These are phyloP conservation scores for Coemansia javaensis DNA, from an alignment of 192 early-diverging fungal species.

Conservation along the genomic window DNA sequence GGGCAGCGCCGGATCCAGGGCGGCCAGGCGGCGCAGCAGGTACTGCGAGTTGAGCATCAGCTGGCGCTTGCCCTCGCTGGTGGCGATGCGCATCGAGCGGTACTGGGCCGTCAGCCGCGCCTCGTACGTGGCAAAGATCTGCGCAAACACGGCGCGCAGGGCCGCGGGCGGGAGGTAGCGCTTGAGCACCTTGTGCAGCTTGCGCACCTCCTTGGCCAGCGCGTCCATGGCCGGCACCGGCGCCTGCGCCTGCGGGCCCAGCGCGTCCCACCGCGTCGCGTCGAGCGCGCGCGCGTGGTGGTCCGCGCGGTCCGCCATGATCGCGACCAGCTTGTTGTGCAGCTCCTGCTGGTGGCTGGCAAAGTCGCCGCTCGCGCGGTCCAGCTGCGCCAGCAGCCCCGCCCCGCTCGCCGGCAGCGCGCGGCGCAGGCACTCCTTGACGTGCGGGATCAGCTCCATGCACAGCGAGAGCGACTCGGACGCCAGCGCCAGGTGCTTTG, in stretches of 20 bases:
- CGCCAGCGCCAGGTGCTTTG: slow-evolving; percentile 92
- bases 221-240: slow-evolving; percentile 66
- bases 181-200: slow-evolving; percentile 86
- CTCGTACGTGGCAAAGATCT: slow-evolving; percentile 76
- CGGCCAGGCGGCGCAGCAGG: slow-evolving; percentile 60
- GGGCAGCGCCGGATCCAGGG: slow-evolving; percentile 65
- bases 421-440: slow-evolving; percentile 69
- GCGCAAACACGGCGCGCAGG: slow-evolving; percentile 70
- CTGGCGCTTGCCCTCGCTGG: slow-evolving; percentile 52
- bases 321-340: slow-evolving; percentile 84
- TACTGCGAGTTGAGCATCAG: slow-evolving; percentile 75
- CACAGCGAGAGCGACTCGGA: slow-evolving; percentile 89
- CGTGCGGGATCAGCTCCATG: slow-evolving; percentile 78
- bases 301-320: slow-evolving; percentile 88
- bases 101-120: slow-evolving; percentile 57
- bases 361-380: slow-evolving; percentile 78
- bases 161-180: slow-evolving; percentile 72
- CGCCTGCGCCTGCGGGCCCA: slow-evolving; percentile 13
- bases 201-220: slow-evolving; percentile 85
- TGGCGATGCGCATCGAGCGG: slow-evolving; percentile 19
- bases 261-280: slow-evolving; percentile 51
- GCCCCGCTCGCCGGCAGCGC: slow-evolving; percentile 75
- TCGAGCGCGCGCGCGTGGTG: slow-evolving; percentile 73
- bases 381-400: slow-evolving; percentile 83
- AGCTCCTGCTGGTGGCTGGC: slow-evolving; percentile 87